These are phyloP conservation scores for Blastobotrys niveus DNA, from an alignment of 1,139 yeast genomes.

Conservation along the genomic window DNA sequence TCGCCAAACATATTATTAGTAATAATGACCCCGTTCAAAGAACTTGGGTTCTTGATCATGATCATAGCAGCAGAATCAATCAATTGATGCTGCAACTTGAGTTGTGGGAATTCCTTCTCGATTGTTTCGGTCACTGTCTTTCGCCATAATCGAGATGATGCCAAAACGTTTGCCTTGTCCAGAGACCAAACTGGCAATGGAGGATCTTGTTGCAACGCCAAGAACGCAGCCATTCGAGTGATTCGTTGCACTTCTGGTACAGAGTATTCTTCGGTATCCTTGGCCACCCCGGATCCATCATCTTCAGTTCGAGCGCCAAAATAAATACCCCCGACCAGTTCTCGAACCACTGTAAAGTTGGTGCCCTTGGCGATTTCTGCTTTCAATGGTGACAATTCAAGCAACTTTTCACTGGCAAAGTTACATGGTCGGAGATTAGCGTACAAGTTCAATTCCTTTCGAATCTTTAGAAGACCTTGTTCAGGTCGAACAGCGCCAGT, in stretches of 20 bases:
- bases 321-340: constrained; percentile 95
- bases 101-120: constrained; percentile 79
- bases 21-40: constrained; percentile 82
- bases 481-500: constrained; percentile 91
- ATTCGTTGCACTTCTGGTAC: constrained; percentile 90
- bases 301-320: constrained; percentile 95
- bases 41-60: constrained; percentile 81
- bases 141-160: constrained; percentile 95
- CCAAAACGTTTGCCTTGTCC: constrained; percentile 95
- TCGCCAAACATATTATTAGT: constrained; percentile 98
- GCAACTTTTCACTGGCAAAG: constrained; percentile 79
- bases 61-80: constrained; percentile 99
- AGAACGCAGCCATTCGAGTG: constrained; percentile 96
- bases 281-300: constrained; percentile 75
- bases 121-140: constrained; percentile 83
- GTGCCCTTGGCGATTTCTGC: constrained; percentile 83
- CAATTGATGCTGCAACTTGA: constrained; percentile 82
- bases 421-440: constrained; percentile 97
- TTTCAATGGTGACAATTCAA: constrained; percentile 83
- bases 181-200: constrained; percentile 93
- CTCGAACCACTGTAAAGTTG: constrained; percentile 87
- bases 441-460: constrained; percentile 88
- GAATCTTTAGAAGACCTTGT: constrained; percentile 86
- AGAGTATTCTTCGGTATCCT: constrained; percentile 89
- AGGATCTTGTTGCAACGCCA: constrained; percentile 89